These are phyloP conservation scores for Spinellus fusiger DNA, from an alignment of 192 early-diverging fungal species.

Conservation along the genomic window DNA sequence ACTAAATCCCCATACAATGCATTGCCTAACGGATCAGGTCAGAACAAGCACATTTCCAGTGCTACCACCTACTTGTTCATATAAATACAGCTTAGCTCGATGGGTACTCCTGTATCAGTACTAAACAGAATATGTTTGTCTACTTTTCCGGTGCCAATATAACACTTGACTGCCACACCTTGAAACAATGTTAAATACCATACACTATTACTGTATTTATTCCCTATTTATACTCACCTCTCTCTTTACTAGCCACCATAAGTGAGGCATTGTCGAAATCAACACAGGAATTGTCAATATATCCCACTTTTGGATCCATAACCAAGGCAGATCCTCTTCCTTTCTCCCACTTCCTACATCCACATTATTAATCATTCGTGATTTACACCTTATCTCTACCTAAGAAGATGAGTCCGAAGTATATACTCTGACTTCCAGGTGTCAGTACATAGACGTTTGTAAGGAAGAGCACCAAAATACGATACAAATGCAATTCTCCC, in stretches of 20 bases:
- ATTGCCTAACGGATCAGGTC: slow-evolving; percentile 26
- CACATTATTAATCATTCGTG: not conserved
- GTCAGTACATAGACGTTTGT: slow-evolving; percentile 15
- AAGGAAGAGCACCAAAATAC: slow-evolving; percentile 37
- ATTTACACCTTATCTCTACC: slow-evolving; percentile 10
- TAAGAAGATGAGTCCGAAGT: slow-evolving; percentile 26
- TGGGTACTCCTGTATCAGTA: slow-evolving; percentile 31
- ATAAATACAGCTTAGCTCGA: slow-evolving; percentile 38
- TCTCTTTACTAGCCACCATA: slow-evolving; percentile 41
- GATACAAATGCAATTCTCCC: slow-evolving; percentile 40
- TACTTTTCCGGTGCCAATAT: slow-evolving; percentile 53
- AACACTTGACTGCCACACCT: slow-evolving; percentile 52
- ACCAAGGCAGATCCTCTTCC: slow-evolving; percentile 37
- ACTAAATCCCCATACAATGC: slow-evolving; percentile 51
- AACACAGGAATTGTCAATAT: slow-evolving; percentile 40
- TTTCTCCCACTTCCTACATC: slow-evolving; percentile 39
- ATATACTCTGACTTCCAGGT: slow-evolving; percentile 41
- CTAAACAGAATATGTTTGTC: slow-evolving; percentile 50
- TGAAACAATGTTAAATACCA: not conserved
- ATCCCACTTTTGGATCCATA: slow-evolving; percentile 56
- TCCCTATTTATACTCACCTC: slow-evolving; percentile 38
- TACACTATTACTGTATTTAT: not conserved
- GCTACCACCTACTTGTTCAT: slow-evolving; percentile 48
- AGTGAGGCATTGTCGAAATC: slow-evolving; percentile 47
- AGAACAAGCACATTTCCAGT: not conserved